Evolutionary conservation across 805 yeast species (phyloP).

Genomic region (Saturnispora galanensis): DNA sequence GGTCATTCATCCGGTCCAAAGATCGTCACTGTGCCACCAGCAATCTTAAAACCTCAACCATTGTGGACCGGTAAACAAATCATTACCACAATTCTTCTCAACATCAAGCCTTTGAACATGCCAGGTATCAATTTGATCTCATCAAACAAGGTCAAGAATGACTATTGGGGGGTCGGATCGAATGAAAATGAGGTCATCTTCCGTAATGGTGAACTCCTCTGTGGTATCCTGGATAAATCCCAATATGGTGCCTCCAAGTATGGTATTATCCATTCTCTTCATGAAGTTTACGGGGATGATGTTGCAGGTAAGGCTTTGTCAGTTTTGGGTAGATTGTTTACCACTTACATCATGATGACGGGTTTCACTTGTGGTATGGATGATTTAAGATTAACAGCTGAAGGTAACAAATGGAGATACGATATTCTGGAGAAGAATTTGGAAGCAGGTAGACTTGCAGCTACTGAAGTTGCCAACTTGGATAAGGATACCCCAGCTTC

Average conservation of each 20-base stretch:
- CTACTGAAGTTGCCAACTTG: constrained; percentile 87
- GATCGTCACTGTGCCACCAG: constrained; percentile 79
- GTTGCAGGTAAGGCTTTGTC: constrained; percentile 84
- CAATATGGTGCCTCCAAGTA: constrained; percentile 97
- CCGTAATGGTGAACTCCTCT: constrained; percentile 74
- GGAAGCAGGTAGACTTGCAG: constrained; percentile 85
- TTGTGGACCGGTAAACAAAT: constrained; percentile 98
- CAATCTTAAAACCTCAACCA: constrained; percentile 76
- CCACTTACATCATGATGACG: constrained; percentile 82
- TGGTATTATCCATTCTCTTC: constrained; percentile 93
- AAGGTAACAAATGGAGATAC: constrained; percentile 83
- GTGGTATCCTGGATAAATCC: constrained; percentile 94
- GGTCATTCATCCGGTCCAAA: constrained; percentile 73
- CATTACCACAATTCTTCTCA: constrained; percentile 81
- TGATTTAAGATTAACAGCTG: constrained; percentile 82
- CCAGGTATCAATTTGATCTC: constrained; percentile 86
- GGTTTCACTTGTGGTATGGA: constrained; percentile 99
- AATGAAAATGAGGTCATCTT: constrained; percentile 79
- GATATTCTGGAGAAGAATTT: constrained; percentile 70
- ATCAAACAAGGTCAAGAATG: constrained; percentile 83
- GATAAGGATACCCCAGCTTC: constrained; percentile 35
- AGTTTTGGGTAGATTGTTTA: constrained; percentile 90
- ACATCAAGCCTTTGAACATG: constrained; percentile 75
- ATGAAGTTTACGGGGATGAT: constrained; percentile 88
- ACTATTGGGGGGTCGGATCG: constrained; percentile 87